A percentile compares a stretch with the other conserved stretches of the same genome.
Conservation (phyloP, 805 yeast genomes). For the Spathaspora arborariae region DNA sequence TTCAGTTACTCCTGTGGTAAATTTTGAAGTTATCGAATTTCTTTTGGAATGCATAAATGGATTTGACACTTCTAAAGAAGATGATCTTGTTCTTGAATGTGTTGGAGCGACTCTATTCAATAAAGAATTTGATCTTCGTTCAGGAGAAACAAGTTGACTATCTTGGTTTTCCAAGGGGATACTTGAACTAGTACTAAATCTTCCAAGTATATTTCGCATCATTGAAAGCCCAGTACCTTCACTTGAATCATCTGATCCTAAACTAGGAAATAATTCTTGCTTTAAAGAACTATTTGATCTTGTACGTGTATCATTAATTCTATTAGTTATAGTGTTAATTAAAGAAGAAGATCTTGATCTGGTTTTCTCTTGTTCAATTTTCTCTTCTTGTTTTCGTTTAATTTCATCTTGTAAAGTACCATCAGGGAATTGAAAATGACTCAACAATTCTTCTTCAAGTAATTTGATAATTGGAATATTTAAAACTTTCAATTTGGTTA, state of each 20-base stretch:
- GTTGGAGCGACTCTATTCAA: conserved; percentile 32
- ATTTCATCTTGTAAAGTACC: conserved; percentile 17
- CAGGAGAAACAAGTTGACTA: background rate
- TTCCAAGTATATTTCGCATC: conserved; percentile 33
- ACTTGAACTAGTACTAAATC: conserved; percentile 25
- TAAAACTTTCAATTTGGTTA: conserved; percentile 12
- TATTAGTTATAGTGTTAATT: conserved; percentile 30
- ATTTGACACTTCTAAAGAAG: conserved; percentile 25
- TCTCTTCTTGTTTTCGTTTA: conserved; percentile 9
- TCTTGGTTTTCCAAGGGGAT: background rate
- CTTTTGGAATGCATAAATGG: conserved; percentile 17
- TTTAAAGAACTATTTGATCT: conserved; percentile 33
- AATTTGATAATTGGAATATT: conserved; percentile 22
- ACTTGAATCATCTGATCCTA: conserved; percentile 13
- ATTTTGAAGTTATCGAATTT: conserved; percentile 34
- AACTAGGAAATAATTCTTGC: conserved; percentile 26
- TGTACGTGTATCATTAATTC: conserved; percentile 28
- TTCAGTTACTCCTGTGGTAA: conserved; percentile 39
- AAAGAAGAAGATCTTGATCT: conserved; percentile 40
- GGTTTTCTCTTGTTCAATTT: conserved; percentile 4
- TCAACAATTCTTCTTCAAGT: conserved; percentile 26
- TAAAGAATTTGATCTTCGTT: conserved; percentile 15
- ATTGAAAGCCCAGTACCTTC: conserved; percentile 23
- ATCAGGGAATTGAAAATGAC: conserved; percentile 27
- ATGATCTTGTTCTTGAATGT: conserved; percentile 36